phyloP scores from a whole-genome alignment of 169 alveolate species.

The Cryptosporidium bovis region DNA sequence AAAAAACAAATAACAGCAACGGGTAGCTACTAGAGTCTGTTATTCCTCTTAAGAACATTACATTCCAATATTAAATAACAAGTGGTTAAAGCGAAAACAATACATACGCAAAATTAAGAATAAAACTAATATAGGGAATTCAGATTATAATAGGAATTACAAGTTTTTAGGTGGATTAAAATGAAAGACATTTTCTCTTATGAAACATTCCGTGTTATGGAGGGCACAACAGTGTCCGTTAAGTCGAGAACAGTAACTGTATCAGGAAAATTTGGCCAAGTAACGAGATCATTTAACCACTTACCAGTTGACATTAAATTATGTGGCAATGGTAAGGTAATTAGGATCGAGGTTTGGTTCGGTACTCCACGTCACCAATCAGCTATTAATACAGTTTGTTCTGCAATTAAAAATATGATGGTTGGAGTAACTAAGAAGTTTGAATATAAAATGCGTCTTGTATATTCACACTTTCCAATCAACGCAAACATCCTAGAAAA shows the following conservation, averaged over 20 bases:
- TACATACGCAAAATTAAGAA: no score
- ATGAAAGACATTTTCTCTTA: conserved; percentile 67
- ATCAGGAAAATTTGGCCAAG: conserved; percentile 96
- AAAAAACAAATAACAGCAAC: no score
- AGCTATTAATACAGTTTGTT: conserved; percentile 93
- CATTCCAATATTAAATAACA: no score
- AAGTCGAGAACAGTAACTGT: conserved; percentile 96
- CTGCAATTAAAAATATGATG: conserved; percentile 97
- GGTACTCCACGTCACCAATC: conserved; percentile 94
- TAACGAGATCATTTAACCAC: conserved; percentile 95
- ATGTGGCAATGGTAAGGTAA: conserved; percentile 89
- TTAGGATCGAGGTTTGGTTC: conserved; percentile 94
- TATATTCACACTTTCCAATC: conserved; percentile 99
- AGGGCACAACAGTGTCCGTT: conserved; percentile 84
- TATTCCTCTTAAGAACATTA: no score
- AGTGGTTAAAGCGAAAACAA: no score
- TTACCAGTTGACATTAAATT: conserved; percentile 94
- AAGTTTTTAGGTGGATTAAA: not conserved
- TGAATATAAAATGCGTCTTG: conserved; percentile 99
- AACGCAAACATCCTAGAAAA: conserved; percentile 94
- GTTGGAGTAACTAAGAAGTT: conserved; percentile 96
- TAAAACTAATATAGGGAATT: no score
- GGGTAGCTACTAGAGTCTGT: no score
- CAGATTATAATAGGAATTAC: no score
- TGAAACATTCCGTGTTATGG: conserved; percentile 74